phyloP scores from a whole-genome alignment of 2,329 filamentous ascomycete genomes.

The Triangularia setosa region DNA sequence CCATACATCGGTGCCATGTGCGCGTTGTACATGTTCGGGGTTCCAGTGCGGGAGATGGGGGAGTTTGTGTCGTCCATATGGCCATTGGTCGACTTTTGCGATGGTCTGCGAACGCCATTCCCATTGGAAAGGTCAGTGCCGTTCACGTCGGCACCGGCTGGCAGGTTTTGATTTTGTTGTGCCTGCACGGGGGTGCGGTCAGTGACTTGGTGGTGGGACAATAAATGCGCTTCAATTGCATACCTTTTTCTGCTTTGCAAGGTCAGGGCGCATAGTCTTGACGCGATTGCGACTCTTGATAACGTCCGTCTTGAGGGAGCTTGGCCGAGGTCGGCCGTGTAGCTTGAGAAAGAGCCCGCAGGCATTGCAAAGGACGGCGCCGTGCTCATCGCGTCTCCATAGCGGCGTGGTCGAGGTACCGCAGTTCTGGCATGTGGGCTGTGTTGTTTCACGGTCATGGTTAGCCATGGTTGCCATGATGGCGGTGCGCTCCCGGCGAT shows the following conservation, averaged over 20 bases:
- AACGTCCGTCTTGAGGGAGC: conserved; percentile 96
- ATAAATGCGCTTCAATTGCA: conserved; percentile 19
- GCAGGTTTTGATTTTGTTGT: conserved; percentile 39
- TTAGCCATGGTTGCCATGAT: conserved; percentile 52
- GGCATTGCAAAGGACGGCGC: conserved; percentile 95
- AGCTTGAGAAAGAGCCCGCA: conserved; percentile 97
- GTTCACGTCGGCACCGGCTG: conserved; percentile 44
- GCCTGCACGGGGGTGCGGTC: conserved; percentile 32
- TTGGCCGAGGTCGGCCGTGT: conserved; percentile 87
- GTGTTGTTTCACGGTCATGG: conserved; percentile 57
- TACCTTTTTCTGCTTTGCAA: conserved; percentile 82
- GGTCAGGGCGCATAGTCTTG: conserved; percentile 76
- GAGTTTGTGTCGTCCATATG: conserved; percentile 72
- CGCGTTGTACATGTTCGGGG: conserved; percentile 70
- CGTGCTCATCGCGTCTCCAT: conserved; percentile 95
- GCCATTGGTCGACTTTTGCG: conserved; percentile 68
- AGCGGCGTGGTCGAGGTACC: conserved; percentile 91
- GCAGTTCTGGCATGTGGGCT: conserved; percentile 97
- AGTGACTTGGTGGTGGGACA: background rate
- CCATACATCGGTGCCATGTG: conserved; percentile 67
- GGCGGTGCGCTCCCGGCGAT: conserved; percentile 22
- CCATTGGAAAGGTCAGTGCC: conserved; percentile 55
- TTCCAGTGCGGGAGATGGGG: conserved; percentile 74
- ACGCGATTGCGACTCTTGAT: conserved; percentile 99
- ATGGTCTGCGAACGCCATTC: conserved; percentile 53